phyloP scores from a whole-genome alignment of 352 stramenopile genomes.

The Thalassiosira pacifica region DNA sequence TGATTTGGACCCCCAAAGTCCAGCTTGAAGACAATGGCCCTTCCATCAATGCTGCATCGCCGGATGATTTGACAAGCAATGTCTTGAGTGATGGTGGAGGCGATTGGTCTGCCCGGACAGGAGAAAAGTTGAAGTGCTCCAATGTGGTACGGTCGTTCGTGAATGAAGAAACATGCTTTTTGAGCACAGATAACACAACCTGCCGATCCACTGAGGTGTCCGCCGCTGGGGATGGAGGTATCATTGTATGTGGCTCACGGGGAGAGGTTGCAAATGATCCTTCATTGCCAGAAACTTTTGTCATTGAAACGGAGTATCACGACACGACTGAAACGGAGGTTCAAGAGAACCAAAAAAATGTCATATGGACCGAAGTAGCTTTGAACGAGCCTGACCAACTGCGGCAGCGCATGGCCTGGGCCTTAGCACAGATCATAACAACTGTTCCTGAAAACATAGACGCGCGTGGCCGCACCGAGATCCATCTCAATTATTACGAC shows the following conservation, averaged over 20 bases:
- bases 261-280: constrained; percentile 56
- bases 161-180: constrained; percentile 75
- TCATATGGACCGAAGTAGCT: constrained; percentile 60
- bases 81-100: constrained; percentile 63
- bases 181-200: constrained; percentile 47
- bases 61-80: constrained; percentile 26
- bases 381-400: constrained; percentile 2
- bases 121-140: constrained; percentile 60
- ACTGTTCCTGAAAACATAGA: constrained; percentile 58
- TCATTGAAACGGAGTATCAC: constrained; percentile 35
- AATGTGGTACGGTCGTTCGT: constrained; percentile 67
- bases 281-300: constrained; percentile 49
- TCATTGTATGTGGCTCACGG: constrained; percentile 62
- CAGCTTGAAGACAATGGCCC: constrained; percentile 64
- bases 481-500: constrained; percentile 78
- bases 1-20: constrained; percentile 60
- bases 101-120: constrained; percentile 24
- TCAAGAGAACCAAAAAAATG: constrained; percentile 57
- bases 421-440: constrained; percentile 64
- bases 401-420: constrained; percentile 62
- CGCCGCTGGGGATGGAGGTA: constrained; percentile 27
- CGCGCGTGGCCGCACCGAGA: constrained; percentile 45
- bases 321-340: background rate
- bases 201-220: constrained; percentile 32
- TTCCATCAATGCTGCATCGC: constrained; percentile 48